phyloP scores from a whole-genome alignment of 163 green algal genomes.

The Coccomyxa subellipsoidea region DNA sequence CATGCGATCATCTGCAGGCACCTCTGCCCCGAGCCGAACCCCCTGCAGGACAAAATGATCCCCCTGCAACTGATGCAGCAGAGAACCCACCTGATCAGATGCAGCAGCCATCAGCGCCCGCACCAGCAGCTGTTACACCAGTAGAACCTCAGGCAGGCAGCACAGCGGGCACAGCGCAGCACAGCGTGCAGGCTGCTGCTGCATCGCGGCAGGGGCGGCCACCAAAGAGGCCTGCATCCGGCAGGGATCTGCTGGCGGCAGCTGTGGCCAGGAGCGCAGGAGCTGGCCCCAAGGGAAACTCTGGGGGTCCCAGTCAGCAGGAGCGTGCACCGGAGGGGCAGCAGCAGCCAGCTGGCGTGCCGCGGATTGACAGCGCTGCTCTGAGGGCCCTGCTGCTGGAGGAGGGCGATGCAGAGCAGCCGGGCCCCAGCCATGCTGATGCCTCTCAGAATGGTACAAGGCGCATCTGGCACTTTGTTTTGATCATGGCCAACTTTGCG shows the following conservation, averaged over 20 bases:
- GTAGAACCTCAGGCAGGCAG: neutral
- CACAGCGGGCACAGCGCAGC: neutral
- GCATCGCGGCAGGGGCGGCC: neutral
- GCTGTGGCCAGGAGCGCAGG: neutral
- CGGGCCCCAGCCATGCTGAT: neutral
- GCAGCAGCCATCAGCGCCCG: neutral
- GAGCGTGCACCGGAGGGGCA: neutral
- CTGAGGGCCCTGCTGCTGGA: neutral
- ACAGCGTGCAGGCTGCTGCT: neutral
- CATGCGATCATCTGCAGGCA: neutral
- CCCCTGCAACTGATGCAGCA: neutral
- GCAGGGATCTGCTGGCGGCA: neutral
- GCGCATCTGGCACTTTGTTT: neutral
- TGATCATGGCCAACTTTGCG: neutral
- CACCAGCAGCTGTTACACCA: no score
- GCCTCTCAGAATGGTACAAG: neutral
- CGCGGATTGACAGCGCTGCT: constrained; percentile 11
- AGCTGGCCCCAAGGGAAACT: neutral
- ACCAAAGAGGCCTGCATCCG: neutral
- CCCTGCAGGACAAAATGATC: neutral
- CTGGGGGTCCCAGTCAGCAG: neutral
- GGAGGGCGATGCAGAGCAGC: neutral
- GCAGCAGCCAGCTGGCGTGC: neutral
- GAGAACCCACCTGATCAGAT: neutral
- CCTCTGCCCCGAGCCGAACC: neutral